Conservation (phyloP, 768 basidiomycete genomes). For the Asterophora lycoperdoides region DNA sequence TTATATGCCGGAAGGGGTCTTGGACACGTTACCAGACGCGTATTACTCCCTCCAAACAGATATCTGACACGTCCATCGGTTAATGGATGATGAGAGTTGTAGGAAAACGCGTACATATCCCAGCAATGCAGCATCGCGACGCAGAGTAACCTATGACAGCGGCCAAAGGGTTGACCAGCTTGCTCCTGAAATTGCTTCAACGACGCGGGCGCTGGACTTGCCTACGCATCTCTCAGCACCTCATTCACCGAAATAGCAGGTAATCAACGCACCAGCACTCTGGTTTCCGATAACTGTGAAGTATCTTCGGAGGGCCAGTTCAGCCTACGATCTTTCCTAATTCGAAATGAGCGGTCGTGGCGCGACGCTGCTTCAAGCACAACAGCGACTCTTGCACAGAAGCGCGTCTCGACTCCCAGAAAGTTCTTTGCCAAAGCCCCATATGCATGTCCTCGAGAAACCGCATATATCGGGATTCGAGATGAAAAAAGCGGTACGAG, state of each 20-base stretch:
- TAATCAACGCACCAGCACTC: conserved; percentile 35
- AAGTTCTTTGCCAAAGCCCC: too few relatives aligned
- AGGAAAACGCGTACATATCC: conserved; percentile 42
- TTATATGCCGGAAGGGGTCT: conserved; percentile 18
- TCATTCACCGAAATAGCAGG: neutral
- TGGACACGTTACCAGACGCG: conserved; percentile 21
- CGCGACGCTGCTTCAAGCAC: too few relatives aligned
- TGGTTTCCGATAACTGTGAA: conserved; percentile 53
- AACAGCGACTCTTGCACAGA: too few relatives aligned
- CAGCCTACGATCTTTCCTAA: conserved; percentile 33
- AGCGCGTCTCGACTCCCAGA: too few relatives aligned
- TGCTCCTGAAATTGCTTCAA: conserved; percentile 48
- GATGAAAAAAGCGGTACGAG: too few relatives aligned
- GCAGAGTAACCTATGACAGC: conserved; percentile 39
- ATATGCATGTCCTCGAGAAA: too few relatives aligned
- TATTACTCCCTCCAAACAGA: conserved; percentile 39
- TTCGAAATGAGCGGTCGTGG: neutral
- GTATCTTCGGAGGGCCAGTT: conserved; percentile 47
- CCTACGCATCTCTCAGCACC: conserved; percentile 13
- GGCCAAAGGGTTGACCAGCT: neutral
- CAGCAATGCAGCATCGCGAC: conserved; percentile 43
- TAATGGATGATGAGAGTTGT: conserved; percentile 23
- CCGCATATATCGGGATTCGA: too few relatives aligned
- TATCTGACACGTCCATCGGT: conserved; percentile 35
- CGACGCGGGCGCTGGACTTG: conserved; percentile 42